Evolutionary conservation across 2,329 filamentous ascomycete genomes (phyloP).

Genomic region (Xylaria multiplex): DNA sequence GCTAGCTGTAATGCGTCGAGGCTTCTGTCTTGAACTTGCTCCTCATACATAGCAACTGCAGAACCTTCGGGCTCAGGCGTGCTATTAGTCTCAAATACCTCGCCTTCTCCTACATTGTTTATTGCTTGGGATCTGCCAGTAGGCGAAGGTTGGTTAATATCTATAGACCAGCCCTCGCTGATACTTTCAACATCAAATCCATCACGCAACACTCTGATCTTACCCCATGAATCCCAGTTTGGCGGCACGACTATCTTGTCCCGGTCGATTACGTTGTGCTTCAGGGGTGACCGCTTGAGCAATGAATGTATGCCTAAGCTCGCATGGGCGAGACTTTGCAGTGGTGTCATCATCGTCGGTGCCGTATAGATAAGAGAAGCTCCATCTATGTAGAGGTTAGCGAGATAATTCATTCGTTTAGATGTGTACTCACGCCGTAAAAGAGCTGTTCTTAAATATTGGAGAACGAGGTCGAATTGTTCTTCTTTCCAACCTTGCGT

Average conservation of each 20-base stretch:
- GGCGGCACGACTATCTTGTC: conserved; percentile 94
- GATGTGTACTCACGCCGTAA: conserved; percentile 74
- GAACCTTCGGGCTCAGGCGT: conserved; percentile 62
- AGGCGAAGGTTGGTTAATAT: conserved; percentile 72
- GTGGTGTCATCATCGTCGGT: conserved; percentile 77
- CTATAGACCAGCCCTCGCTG: conserved; percentile 85
- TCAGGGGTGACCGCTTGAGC: conserved; percentile 79
- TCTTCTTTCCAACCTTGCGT: conserved; percentile 95
- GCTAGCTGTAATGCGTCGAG: conserved; percentile 68
- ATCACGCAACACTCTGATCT: conserved; percentile 90
- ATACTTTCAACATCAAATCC: conserved; percentile 91
- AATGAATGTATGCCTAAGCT: conserved; percentile 87
- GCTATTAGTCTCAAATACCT: conserved; percentile 44
- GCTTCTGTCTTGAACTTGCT: conserved; percentile 80
- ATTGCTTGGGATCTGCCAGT: conserved; percentile 45
- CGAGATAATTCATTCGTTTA: not conserved
- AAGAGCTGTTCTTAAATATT: conserved; percentile 89
- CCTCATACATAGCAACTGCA: conserved; percentile 79
- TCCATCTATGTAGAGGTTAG: conserved; percentile 66
- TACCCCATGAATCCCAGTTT: conserved; percentile 99
- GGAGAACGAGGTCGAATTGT: conserved; percentile 94
- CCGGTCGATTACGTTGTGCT: conserved; percentile 90
- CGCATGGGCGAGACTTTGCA: conserved; percentile 84
- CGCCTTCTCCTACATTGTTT: conserved; percentile 42
- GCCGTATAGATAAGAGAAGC: conserved; percentile 87